phyloP scores from a whole-genome alignment of 805 yeast genomes.

The Metschnikowia proteae region DNA sequence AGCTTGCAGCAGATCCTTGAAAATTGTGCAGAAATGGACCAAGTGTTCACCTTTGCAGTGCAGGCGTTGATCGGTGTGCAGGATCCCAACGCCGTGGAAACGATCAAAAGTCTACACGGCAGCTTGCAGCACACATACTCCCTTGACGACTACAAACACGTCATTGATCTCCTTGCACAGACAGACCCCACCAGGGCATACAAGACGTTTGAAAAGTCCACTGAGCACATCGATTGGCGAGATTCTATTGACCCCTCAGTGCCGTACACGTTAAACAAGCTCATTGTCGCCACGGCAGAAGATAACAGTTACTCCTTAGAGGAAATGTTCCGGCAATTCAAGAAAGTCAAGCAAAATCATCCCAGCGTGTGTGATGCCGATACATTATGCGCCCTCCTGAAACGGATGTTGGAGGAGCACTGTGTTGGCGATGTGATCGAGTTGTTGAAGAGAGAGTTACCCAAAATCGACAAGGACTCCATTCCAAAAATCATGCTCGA shows the following conservation, averaged over 20 bases:
- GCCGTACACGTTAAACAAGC: constrained; percentile 36
- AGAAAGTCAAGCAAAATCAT: constrained; percentile 36
- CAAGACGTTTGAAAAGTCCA: constrained; percentile 31
- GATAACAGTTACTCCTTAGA: constrained; percentile 19
- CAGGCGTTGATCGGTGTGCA: not conserved
- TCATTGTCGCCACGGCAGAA: constrained; percentile 37
- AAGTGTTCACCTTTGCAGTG: not conserved
- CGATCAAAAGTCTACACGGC: not conserved
- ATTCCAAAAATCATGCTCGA: constrained; percentile 25
- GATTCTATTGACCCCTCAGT: constrained; percentile 13
- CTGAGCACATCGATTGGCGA: constrained; percentile 10
- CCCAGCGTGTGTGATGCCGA: constrained; percentile 25
- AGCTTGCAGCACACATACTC: not conserved
- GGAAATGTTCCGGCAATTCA: constrained; percentile 31
- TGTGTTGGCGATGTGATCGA: constrained; percentile 42
- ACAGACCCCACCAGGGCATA: constrained; percentile 22
- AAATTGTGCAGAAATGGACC: not conserved
- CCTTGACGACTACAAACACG: constrained; percentile 16
- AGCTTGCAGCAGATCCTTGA: not conserved
- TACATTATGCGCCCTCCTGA: constrained; percentile 27
- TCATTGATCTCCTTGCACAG: constrained; percentile 28
- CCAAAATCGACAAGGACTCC: constrained; percentile 30
- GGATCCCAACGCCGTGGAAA: not conserved
- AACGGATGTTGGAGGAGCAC: constrained; percentile 30
- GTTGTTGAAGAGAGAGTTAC: constrained; percentile 39